Percentiles rank a stretch among this genome's conserved stretches.
Evolutionary conservation across 495 filamentous ascomycete species (phyloP).

Genomic region (Daldinia concentrica): DNA sequence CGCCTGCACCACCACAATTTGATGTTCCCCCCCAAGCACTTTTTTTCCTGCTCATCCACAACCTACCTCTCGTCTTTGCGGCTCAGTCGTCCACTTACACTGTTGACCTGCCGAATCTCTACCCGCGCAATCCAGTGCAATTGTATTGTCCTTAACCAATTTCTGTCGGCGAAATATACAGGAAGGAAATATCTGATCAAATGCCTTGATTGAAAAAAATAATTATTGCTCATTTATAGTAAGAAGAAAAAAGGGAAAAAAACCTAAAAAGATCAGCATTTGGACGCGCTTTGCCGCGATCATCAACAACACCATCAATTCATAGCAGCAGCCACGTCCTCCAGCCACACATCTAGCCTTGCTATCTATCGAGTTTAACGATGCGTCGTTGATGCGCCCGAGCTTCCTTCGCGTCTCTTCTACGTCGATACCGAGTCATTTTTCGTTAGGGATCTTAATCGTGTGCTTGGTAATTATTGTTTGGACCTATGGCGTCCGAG

Average conservation of each 20-base stretch:
- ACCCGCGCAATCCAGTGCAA: constrained; percentile 24
- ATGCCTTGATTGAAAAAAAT: not conserved
- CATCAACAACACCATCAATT: constrained; percentile 46
- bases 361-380: constrained; percentile 47
- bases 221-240: constrained; percentile 18
- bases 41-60: constrained; percentile 51
- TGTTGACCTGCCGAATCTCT: constrained; percentile 30
- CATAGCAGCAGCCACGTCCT: constrained; percentile 57
- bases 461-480: constrained; percentile 26
- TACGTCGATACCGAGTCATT: constrained; percentile 33
- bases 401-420: constrained; percentile 38
- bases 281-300: constrained; percentile 40
- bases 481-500: constrained; percentile 55
- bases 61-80: constrained; percentile 46
- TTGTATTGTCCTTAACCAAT: constrained; percentile 13
- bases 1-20: constrained; percentile 50
- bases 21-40: constrained; percentile 42
- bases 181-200: constrained; percentile 1
- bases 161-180: not conserved
- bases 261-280: constrained; percentile 23
- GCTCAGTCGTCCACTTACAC: constrained; percentile 50
- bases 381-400: constrained; percentile 54
- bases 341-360: constrained; percentile 60
- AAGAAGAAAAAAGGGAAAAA: constrained; percentile 7
- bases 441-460: constrained; percentile 36